Evolutionary conservation across 176 grass and related monocot species (phyloP), one percentile per base, ranked within the genome.

Genomic region (Juncus inflexus): DNA sequence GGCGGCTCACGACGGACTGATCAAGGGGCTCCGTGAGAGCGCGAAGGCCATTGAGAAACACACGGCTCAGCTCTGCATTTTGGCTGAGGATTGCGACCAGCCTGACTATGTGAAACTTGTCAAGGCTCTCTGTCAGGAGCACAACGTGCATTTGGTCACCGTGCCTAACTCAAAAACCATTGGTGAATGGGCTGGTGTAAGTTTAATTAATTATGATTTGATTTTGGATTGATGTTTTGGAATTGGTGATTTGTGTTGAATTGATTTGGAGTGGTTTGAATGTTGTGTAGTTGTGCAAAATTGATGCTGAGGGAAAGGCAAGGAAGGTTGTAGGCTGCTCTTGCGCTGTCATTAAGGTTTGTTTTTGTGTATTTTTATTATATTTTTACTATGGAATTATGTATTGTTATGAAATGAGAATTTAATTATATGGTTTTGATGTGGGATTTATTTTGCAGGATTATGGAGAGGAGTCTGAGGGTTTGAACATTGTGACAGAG

Each of bases 51-150:
- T 79, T 37, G 77, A 79, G 68, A 79, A 79, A 60, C 77, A 79
- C 55, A 55, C 61, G 1, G 77, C 77, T 5, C 68, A 79, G 45
- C 66, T 79, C 3, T 79, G 77, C 60, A 58, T 79, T 28, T 60
- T 79, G 4, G 77, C 77, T 0, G 77, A 79, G 52, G 77, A 73
- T 50, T 79, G 77, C 13, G 67, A 89, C 69, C 86, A 89, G 77
- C 74, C 86, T 78, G 86, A 89, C 66, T 89, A 83, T 50, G 78
- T 85, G 35, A 90, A 90, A 65, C 72, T 90, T 15, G 79, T 90
- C 28, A 90, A 90, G 62, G 83, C 83, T 9, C 87, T 90, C 2
- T 90, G 83, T 2, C 78, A 72, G 50, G 87, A 86, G 19, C 87
- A 90, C 69, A 90, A 86, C 73, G 87, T 90, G 60, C 83, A 81